Conservation (phyloP, 176 grass and related monocot species). For the Raddia guianensis region DNA sequence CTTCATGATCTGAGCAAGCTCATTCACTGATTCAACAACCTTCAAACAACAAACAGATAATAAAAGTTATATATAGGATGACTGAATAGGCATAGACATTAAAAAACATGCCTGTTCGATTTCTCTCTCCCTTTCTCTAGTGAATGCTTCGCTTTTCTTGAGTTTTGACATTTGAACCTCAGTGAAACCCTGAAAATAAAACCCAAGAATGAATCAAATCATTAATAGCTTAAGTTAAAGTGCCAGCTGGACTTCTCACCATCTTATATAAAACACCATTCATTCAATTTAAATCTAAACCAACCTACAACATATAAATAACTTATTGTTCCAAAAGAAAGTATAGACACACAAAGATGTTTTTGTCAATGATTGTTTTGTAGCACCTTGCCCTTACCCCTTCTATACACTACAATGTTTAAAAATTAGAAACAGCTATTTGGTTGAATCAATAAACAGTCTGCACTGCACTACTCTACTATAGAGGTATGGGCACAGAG, state of each 20-base stretch:
- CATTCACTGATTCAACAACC: conserved; percentile 94
- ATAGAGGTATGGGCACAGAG: neutral
- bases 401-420: neutral
- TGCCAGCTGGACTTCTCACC: neutral
- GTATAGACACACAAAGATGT: neutral
- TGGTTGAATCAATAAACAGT: neutral
- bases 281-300: neutral
- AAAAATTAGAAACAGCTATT: neutral
- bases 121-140: conserved; percentile 97
- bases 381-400: neutral
- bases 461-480: neutral
- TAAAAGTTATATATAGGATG: neutral
- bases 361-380: neutral
- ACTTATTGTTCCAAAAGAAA: neutral
- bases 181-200: conserved; percentile 81
- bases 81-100: neutral
- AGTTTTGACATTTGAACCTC: conserved; percentile 91
- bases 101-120: conserved; percentile 69
- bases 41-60: conserved; percentile 51
- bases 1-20: conserved; percentile 99
- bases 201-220: conserved; percentile 18
- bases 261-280: neutral
- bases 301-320: neutral
- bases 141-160: conserved; percentile 90
- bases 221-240: conserved; percentile 1